Base-by-base conservation (phyloP, 2,329 filamentous ascomycete genomes). In the Cordyceps farinosa region DNA sequence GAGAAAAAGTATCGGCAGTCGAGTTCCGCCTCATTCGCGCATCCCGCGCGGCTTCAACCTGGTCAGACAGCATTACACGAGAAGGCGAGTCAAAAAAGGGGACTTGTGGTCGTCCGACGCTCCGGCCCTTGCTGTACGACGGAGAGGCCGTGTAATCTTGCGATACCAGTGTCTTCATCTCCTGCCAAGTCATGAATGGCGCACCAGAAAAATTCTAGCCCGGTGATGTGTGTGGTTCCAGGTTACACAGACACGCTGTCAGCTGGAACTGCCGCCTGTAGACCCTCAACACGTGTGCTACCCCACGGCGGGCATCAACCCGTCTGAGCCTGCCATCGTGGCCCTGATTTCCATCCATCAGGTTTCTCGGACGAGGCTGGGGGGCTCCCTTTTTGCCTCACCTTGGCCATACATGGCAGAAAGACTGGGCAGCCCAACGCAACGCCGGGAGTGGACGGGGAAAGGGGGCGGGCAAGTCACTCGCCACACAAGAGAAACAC, bases 161-260 rank as follows among this genome's bases (percentile, higher is more conserved):
- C 51, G 34, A 53, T 22, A 53, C 34, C 34, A 53, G 32, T 34
- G 11, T 36, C 51, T 42, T 54, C 34, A 17, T 17, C n/a, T 6
- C n/a, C 27, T 17, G 27, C 27, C 38, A 17, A 15, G 5, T 42
- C 15, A 36, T n/a, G 53, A 22, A 4, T 29, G 53, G 53, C 38
- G 53, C 38, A 55, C 27, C 27, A 22, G 9, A 57, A 57, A 57
- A 57, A 29, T 11, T 47, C 30, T 17, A 34, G 32, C 42, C 44
- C 30, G n/a, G 55, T 58, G 55, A 48, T 29, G 44, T 8, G 44
- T 22, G 55, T 58, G 55, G 40, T 57, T n/a, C n/a, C 32, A 58
- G 42, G 55, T 48, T 48, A 58, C 55, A 58, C 55, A 58, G 10
- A 48, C 42, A 34, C 44, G 55, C 44, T 58, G 55, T 58, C 55